A percentile compares a stretch with the other conserved stretches of the same genome.
These are phyloP conservation scores for Choiromyces venosus DNA, from an alignment of 495 filamentous ascomycete genomes.

Conservation along the genomic window DNA sequence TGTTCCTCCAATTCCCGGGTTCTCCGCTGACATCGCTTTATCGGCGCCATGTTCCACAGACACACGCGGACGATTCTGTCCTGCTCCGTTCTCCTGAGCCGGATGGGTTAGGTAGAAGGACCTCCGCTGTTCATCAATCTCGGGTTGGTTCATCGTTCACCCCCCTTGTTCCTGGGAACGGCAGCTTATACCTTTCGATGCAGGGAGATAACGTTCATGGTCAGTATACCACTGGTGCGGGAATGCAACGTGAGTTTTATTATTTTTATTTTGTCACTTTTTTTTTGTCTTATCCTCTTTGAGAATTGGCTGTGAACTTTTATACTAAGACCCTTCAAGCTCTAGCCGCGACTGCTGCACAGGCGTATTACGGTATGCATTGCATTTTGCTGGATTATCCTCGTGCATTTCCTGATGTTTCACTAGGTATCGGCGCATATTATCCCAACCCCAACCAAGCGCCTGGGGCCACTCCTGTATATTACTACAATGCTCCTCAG, in stretches of 20 bases:
- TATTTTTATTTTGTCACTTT: constrained; percentile 2
- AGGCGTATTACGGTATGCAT: constrained; percentile 43
- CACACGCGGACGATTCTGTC: constrained; percentile 97
- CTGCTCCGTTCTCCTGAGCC: constrained; percentile 68
- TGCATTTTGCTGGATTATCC: constrained; percentile 18
- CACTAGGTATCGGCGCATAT: constrained; percentile 39
- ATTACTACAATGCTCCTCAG: constrained; percentile 32
- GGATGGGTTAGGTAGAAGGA: constrained; percentile 42
- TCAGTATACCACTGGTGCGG: constrained; percentile 40
- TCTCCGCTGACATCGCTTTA: constrained; percentile 44
- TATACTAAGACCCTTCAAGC: constrained; percentile 19
- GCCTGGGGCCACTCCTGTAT: constrained; percentile 23
- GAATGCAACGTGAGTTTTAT: constrained; percentile 39
- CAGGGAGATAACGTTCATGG: constrained; percentile 42
- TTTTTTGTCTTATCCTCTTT: background rate
- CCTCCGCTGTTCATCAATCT: constrained; percentile 37
- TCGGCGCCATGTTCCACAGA: constrained; percentile 49
- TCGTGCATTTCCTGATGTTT: constrained; percentile 36
- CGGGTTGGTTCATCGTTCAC: constrained; percentile 38
- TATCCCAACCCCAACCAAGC: constrained; percentile 35
- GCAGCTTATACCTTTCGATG: constrained; percentile 38
- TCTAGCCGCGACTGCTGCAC: constrained; percentile 40
- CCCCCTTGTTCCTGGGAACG: constrained; percentile 36
- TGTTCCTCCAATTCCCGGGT: constrained; percentile 29
- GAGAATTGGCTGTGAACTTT: constrained; percentile 17